Evolutionary conservation across 2,329 filamentous ascomycete genomes (phyloP).

Genomic region (Fusarium agapanthi): DNA sequence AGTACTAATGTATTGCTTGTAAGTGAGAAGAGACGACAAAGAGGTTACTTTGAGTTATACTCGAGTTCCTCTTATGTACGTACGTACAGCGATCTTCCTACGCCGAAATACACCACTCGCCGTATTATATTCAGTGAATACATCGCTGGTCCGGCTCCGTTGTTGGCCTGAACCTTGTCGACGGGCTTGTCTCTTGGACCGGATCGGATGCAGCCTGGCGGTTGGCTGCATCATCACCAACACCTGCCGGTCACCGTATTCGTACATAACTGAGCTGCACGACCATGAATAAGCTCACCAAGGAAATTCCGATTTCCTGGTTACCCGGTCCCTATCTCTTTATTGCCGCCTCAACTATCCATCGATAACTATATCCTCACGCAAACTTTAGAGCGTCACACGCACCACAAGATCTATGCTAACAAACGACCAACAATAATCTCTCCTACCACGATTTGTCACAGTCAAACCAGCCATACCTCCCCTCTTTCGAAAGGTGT

Average conservation of each 20-base stretch:
- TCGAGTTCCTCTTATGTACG: no score
- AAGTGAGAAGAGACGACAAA: background rate
- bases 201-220: slow-evolving; percentile 8
- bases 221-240: slow-evolving; percentile 18
- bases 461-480: background rate
- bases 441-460: background rate
- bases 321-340: background rate
- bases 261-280: slow-evolving; percentile 18
- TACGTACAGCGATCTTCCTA: background rate
- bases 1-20: background rate
- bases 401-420: background rate
- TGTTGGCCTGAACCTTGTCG: background rate
- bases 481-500: slow-evolving; percentile 16
- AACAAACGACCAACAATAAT: background rate
- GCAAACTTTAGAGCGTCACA: background rate
- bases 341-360: background rate
- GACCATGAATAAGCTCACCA: background rate
- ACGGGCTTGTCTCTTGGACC: background rate
- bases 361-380: background rate
- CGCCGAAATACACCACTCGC: background rate
- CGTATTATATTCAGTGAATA: background rate
- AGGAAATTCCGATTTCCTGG: background rate
- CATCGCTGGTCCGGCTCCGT: slow-evolving; percentile 5
- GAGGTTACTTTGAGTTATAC: background rate
- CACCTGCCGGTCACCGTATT: slow-evolving; percentile 30